Evolutionary conservation across 768 basidiomycete species (phyloP).

Genomic region (Tulasnella sp.): DNA sequence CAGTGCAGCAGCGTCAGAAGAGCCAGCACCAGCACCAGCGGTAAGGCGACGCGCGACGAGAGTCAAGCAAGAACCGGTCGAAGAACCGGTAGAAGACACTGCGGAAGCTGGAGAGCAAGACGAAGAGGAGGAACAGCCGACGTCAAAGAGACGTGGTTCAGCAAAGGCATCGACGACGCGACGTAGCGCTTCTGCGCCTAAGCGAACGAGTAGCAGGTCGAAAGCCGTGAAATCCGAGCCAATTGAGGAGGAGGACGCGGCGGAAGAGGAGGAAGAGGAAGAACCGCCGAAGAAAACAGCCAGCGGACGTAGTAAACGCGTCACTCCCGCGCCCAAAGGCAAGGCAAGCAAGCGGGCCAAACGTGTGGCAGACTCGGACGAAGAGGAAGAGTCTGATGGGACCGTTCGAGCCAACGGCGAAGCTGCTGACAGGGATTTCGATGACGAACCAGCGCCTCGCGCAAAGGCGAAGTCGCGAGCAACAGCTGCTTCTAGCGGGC

Average conservation of each 20-base stretch:
- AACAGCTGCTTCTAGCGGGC: background rate
- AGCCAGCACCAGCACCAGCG: background rate
- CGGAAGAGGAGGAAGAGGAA: background rate
- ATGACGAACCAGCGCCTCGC: background rate
- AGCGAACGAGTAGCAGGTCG: background rate
- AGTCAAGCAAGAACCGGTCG: constrained; percentile 1
- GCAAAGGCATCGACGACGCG: background rate
- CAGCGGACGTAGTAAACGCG: background rate
- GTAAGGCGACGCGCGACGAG: background rate
- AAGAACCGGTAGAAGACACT: background rate
- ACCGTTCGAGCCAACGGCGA: constrained; percentile 2
- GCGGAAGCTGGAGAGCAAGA: constrained; percentile 4
- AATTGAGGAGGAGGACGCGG: background rate
- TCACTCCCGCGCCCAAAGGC: background rate
- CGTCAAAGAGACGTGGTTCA: background rate
- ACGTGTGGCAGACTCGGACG: background rate
- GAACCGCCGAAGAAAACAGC: background rate
- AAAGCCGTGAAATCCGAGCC: background rate
- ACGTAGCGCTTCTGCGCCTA: background rate
- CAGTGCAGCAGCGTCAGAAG: constrained; percentile 2
- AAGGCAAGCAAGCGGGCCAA: background rate
- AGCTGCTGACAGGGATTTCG: background rate
- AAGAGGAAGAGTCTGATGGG: background rate
- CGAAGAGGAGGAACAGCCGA: constrained; percentile 12
- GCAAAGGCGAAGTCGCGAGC: background rate